Evolutionary conservation across 805 yeast species (phyloP), one percentile per base, ranked within the genome.

Genomic region (Candida quercuum): DNA sequence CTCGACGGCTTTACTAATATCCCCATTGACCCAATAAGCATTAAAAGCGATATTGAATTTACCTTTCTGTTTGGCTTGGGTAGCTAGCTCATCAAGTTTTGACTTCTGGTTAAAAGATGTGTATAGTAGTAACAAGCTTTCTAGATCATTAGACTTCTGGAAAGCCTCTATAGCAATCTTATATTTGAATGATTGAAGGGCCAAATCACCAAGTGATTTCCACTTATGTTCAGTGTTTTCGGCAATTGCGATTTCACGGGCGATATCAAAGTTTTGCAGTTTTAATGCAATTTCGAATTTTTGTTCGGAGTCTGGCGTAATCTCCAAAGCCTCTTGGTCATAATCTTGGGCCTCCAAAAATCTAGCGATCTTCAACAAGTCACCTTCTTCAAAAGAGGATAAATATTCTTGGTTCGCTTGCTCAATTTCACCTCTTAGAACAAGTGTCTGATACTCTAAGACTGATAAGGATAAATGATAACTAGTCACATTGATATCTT

Each of bases 331-430:
- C 54, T 87, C 84, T 45, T 87, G 82, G 47, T 76, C 72, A 59
- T 76, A 83, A 17, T 94, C 97, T 64, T 88, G 95, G 47, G 89
- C 86, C 65, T 94, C 98, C 52, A 93, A 74, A 66, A 93, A 93
- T 56, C 96, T 76, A 6, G 98, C 81, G 51, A 93, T 78, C 56
- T 87, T 87, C 49, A 79, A 70, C 51, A 78, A 65, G 50, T 86
- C 87, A 28, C 76, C 72, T 46, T 74, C 76, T 45, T 79, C 82
- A 45, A 80, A 73, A 36, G 70, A 75, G 17, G 84, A 76, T 42
- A 81, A 61, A 35, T 69, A 67, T 22, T 71, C 59, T 47, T 73
- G 74, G 40, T 76, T 80, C 7, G 94, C 87, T 47, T 78, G 83
- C 46, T 88, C 96, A 49, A 89, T 65, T 57, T 94, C 98, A 35